Percentiles rank a stretch among this genome's conserved stretches.
phyloP scores from a whole-genome alignment of 495 filamentous ascomycete genomes.

The Viridothelium virens region DNA sequence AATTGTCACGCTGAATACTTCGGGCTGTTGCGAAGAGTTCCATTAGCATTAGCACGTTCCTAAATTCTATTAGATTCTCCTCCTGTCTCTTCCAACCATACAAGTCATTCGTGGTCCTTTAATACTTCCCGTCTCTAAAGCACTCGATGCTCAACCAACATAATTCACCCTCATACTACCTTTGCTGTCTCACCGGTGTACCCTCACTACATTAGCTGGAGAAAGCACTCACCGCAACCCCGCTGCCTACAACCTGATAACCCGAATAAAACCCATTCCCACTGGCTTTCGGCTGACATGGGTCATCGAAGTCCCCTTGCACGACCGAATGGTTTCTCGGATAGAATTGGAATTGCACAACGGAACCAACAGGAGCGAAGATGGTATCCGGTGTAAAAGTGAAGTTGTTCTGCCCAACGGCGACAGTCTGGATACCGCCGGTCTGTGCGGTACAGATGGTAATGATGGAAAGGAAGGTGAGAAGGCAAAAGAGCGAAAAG shows the following conservation, averaged over 20 bases:
- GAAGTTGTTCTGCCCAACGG: constrained; percentile 45
- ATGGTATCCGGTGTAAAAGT: constrained; percentile 47
- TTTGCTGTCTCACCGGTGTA: neutral
- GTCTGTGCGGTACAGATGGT: neutral
- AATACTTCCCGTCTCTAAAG: too few relatives aligned
- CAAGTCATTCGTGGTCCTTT: too few relatives aligned
- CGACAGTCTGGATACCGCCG: constrained; percentile 40
- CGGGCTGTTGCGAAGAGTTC: constrained; percentile 10
- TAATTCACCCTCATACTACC: neutral
- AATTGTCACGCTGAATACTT: constrained; percentile 28
- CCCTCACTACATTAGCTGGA: neutral
- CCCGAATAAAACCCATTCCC: constrained; percentile 19
- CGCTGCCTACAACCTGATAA: constrained; percentile 8
- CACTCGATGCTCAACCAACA: neutral
- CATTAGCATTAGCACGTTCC: neutral
- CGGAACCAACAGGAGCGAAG: constrained; percentile 46
- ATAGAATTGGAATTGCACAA: constrained; percentile 55
- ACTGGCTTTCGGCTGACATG: constrained; percentile 45
- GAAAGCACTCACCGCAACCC: constrained; percentile 18
- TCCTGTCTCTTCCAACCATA: neutral
- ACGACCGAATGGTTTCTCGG: constrained; percentile 55
- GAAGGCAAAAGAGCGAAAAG: neutral
- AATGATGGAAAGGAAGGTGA: neutral
- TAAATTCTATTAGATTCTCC: neutral
- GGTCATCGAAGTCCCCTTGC: constrained; percentile 48